These are phyloP conservation scores for Cryptococcus wingfieldii DNA, from an alignment of 1,284 basidiomycete species.

Conservation along the genomic window DNA sequence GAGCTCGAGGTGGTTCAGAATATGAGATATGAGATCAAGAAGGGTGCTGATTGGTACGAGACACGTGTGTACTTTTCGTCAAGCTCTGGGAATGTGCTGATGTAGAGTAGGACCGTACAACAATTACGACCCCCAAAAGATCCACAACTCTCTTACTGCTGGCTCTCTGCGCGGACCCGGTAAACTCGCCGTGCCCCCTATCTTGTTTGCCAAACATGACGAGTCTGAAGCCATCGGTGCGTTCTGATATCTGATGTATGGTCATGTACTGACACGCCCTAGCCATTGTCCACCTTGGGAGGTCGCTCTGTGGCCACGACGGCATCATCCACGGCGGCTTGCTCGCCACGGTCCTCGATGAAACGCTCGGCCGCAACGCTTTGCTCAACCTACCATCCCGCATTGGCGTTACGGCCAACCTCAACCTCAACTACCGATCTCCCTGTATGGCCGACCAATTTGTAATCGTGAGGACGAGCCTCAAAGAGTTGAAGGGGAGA, in stretches of 20 bases:
- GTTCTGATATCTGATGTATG: slow-evolving; percentile 7
- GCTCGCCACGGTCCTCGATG: slow-evolving; percentile 84
- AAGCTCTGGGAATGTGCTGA: background rate
- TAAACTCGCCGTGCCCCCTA: slow-evolving; percentile 69
- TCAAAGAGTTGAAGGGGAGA: slow-evolving; percentile 59
- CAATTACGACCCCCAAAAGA: slow-evolving; percentile 60
- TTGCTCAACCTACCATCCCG: slow-evolving; percentile 77
- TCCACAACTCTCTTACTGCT: slow-evolving; percentile 71
- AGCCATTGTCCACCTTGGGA: slow-evolving; percentile 73
- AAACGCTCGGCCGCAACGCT: slow-evolving; percentile 75
- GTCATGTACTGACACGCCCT: background rate
- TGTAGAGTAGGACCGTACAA: slow-evolving; percentile 63
- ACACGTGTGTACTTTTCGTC: slow-evolving; percentile 29
- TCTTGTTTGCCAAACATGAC: slow-evolving; percentile 70
- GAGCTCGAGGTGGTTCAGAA: slow-evolving; percentile 59
- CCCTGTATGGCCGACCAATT: slow-evolving; percentile 79
- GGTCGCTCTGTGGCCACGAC: slow-evolving; percentile 81
- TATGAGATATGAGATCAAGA: slow-evolving; percentile 43
- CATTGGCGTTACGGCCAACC: slow-evolving; percentile 86
- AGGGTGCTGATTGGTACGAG: slow-evolving; percentile 42
- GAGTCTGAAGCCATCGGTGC: slow-evolving; percentile 61
- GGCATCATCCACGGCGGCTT: slow-evolving; percentile 92
- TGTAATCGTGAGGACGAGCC: slow-evolving; percentile 54
- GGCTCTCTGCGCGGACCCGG: slow-evolving; percentile 81
- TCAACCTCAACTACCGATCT: slow-evolving; percentile 69